Base-by-base conservation (phyloP, 2,329 filamentous ascomycete genomes). In the Microdochium nivale region DNA sequence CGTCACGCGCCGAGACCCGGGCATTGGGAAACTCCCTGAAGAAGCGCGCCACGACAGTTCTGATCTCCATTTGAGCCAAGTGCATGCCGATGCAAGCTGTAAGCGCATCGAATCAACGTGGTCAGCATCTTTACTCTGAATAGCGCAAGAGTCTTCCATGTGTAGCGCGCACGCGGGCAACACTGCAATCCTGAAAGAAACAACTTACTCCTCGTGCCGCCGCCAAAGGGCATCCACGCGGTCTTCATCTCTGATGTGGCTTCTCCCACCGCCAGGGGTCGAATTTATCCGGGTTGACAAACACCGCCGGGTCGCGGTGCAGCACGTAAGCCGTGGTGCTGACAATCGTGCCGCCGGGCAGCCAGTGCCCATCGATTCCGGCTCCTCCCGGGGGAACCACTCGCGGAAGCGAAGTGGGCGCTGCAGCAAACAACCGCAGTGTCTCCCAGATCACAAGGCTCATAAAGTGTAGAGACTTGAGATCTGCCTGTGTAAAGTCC, bases 61-160 rank as follows among this genome's bases (percentile, higher is more conserved):
- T 67, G 19, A 81, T 59, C 58, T 81, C 78, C 64, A 79, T 78
- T 19, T 69, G 65, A 0, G 79, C 79, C 16, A 83, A 66, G 51
- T 81, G 76, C 23, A 77, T 65, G 2, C 79, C 79, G 11, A 83
- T 65, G 53, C 80, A 83, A 2, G 61, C 60, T 65, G 21, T 19
- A 9, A 9, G 24, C 7, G 14, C 5, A 14, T n/a, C 14, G 5
- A 43, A 43, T n/a, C n/a, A n/a, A n/a, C n/a, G n/a, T n/a, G n/a
- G 21, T 43, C 7, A 30, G 27, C 27, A 5, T 30, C 5, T 5
- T 5, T 11, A 30, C 11, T 11, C 27, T 5, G 11, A 5, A 30
- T 30, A 11, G 27, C 5, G 11, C 27, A 30, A 30, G 5, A 30
- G 27, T 30, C 5, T 11, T 11, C 5, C 5, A 30, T 5, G 5